phyloP scores from a whole-genome alignment of 306 rosid genomes.

The Medicago lupulina region DNA sequence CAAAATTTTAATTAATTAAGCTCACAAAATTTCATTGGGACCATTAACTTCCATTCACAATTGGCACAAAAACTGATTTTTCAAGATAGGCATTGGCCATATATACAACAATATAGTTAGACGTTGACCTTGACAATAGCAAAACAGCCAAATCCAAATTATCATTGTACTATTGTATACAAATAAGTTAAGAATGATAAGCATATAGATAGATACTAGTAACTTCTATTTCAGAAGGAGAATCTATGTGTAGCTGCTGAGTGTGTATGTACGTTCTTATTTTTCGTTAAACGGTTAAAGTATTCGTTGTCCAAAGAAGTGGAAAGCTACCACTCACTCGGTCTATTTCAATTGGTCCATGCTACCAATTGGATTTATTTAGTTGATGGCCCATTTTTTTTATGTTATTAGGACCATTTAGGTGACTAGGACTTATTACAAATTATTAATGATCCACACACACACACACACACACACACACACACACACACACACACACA shows the following conservation, averaged over 20 bases:
- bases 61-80: slow-evolving; percentile 36
- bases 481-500: no score
- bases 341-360: slow-evolving; percentile 45
- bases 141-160: slow-evolving; percentile 41
- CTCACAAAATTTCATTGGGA: slow-evolving; percentile 43
- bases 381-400: slow-evolving; percentile 47
- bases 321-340: slow-evolving; percentile 28
- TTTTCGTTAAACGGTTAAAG: slow-evolving; percentile 24
- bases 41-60: slow-evolving; percentile 48
- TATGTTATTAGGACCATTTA: slow-evolving; percentile 47
- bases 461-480: no score
- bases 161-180: slow-evolving; percentile 2
- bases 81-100: slow-evolving; percentile 32
- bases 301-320: slow-evolving; percentile 22
- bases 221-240: slow-evolving; percentile 13
- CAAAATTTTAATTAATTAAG: neutral
- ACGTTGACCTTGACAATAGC: slow-evolving; percentile 44
- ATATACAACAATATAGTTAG: slow-evolving; percentile 16
- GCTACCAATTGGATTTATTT: slow-evolving; percentile 41
- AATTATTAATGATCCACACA: neutral
- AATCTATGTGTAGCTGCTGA: neutral
- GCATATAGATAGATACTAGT: neutral
- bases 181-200: slow-evolving; percentile 31
- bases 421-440: slow-evolving; percentile 43
- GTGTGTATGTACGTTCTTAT: slow-evolving; percentile 9